Conservation (phyloP, 2,329 filamentous ascomycete genomes). For the Phoma sp. region DNA sequence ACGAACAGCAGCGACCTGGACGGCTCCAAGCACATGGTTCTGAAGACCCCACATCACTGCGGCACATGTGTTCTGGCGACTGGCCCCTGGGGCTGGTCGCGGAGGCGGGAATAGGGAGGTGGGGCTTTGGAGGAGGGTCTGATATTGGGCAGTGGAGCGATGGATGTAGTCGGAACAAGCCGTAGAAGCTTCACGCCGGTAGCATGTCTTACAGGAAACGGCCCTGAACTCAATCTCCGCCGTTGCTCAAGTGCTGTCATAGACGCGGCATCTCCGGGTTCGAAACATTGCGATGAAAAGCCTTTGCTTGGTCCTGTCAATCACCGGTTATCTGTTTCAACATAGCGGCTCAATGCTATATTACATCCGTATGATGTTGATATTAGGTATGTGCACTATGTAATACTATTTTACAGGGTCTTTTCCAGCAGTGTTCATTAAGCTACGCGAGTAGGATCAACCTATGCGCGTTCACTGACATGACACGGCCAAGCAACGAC, state of each 20-base stretch:
- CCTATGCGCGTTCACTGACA: conserved; percentile 4
- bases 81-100: conserved; percentile 2
- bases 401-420: conserved; percentile 17
- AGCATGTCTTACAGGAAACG: background rate
- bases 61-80: background rate
- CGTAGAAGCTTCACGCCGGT: background rate
- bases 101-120: conserved; percentile 13
- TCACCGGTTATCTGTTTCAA: background rate
- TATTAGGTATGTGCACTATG: conserved; percentile 25
- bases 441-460: conserved; percentile 4
- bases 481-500: conserved; percentile 12
- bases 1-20: background rate
- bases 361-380: conserved; percentile 1
- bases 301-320: no score
- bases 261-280: no score
- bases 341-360: background rate
- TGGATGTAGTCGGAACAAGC: conserved; percentile 4
- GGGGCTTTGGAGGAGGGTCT: conserved; percentile 10
- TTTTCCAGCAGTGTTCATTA: conserved; percentile 23
- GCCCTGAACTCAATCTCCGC: background rate
- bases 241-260: background rate
- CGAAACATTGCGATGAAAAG: no score
- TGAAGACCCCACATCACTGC: conserved; percentile 1
- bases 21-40: background rate
- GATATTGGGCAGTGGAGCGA: background rate